Conservation (phyloP, 495 filamentous ascomycete species). For the Terfezia boudieri region DNA sequence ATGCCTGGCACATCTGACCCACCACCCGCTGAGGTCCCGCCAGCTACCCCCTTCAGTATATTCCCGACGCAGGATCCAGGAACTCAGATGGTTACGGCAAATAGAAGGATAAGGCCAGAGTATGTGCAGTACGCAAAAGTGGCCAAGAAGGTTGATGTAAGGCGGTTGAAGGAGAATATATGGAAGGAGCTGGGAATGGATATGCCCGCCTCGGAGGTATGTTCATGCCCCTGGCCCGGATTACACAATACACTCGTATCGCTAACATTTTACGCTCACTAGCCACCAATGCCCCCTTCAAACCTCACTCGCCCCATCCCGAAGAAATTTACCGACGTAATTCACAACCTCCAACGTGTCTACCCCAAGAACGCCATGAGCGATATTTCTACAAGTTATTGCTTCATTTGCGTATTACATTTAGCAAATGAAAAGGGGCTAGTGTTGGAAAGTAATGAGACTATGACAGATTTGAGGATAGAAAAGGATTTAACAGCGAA, state of each 20-base stretch:
- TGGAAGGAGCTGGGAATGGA: slow-evolving; percentile 32
- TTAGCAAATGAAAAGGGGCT: slow-evolving; percentile 94
- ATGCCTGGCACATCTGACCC: slow-evolving; percentile 11
- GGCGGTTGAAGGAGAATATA: slow-evolving; percentile 82
- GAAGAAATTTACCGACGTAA: slow-evolving; percentile 64
- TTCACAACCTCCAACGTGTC: slow-evolving; percentile 66
- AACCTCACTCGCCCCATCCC: slow-evolving; percentile 18
- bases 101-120: slow-evolving; percentile 58
- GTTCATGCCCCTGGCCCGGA: not conserved
- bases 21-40: not conserved
- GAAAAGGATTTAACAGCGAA: slow-evolving; percentile 33
- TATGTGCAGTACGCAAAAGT: slow-evolving; percentile 92
- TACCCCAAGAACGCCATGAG: slow-evolving; percentile 66
- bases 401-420: slow-evolving; percentile 92
- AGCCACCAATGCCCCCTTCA: not conserved
- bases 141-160: slow-evolving; percentile 97
- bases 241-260: not conserved
- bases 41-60: slow-evolving; percentile 3
- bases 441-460: slow-evolving; percentile 34
- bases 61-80: slow-evolving; percentile 30
- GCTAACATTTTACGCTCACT: slow-evolving; percentile 2
- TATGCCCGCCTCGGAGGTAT: not conserved
- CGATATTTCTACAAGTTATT: slow-evolving; percentile 91
- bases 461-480: slow-evolving; percentile 33
- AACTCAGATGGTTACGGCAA: slow-evolving; percentile 79